Conservation (phyloP, 108 stramenopile genomes). For the Chaetoceros tenuissimus region DNA sequence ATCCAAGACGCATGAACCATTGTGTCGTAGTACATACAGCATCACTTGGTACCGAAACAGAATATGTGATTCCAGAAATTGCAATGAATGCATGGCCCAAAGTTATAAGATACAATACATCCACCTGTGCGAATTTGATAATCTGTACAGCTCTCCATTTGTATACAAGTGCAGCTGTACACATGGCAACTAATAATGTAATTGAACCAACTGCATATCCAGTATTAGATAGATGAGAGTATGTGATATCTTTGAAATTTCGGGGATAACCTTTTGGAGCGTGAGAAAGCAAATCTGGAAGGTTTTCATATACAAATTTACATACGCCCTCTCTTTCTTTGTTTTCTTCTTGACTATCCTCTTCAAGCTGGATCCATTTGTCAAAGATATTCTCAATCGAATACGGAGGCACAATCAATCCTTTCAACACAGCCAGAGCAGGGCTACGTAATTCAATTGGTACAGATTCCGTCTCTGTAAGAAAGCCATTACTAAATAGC, state of each 20-base stretch:
- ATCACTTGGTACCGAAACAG: conserved; percentile 1
- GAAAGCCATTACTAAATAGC: conserved; percentile 1
- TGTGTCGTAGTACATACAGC: conserved; percentile 12
- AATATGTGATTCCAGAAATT: conserved; percentile 12
- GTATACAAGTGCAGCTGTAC: conserved; percentile 1
- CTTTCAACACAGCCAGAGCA: conserved; percentile 9
- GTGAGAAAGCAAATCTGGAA: conserved; percentile 5
- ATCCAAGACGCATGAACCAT: conserved; percentile 32
- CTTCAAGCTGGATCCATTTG: neutral
- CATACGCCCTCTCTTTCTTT: conserved; percentile 27
- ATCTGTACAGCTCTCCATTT: conserved; percentile 7
- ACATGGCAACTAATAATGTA: conserved; percentile 2
- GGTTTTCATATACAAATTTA: conserved; percentile 20
- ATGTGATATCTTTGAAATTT: neutral
- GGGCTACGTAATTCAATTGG: conserved; percentile 6
- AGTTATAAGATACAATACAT: conserved; percentile 17
- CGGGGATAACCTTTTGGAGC: conserved; percentile 18
- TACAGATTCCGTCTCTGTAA: neutral
- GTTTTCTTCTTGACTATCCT: conserved; percentile 2
- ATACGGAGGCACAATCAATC: conserved; percentile 5
- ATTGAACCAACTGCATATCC: conserved; percentile 9
- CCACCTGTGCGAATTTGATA: conserved; percentile 24
- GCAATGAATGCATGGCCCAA: conserved; percentile 22
- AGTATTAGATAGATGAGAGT: neutral
- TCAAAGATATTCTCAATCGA: conserved; percentile 9